Evolutionary conservation across 2,329 filamentous ascomycete genomes (phyloP).

Genomic region (Fusarium sp.): DNA sequence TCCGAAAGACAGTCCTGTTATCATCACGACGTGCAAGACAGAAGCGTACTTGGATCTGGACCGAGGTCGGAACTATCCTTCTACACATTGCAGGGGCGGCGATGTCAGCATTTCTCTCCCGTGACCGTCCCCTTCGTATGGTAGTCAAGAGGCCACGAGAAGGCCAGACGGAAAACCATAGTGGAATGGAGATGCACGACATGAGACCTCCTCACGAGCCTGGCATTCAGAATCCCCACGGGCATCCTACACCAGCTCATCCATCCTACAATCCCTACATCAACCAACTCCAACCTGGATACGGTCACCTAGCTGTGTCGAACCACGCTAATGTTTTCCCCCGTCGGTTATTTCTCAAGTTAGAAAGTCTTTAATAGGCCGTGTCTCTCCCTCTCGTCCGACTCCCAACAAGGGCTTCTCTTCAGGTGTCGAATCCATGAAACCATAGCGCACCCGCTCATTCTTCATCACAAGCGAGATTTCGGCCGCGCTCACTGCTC

Average conservation of each 20-base stretch:
- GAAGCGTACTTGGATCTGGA: not conserved
- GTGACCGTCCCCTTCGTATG: not conserved
- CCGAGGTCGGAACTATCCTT: not conserved
- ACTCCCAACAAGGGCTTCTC: not conserved
- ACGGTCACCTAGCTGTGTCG: not conserved
- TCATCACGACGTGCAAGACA: not conserved
- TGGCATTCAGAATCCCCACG: not conserved
- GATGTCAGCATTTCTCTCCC: not conserved
- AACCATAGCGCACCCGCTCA: not conserved
- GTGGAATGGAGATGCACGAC: not conserved
- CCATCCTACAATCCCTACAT: not conserved
- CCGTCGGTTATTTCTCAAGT: too few species aligned
- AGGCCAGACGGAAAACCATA: not conserved
- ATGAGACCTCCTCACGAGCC: not conserved
- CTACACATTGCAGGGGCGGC: not conserved
- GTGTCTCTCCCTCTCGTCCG: not conserved
- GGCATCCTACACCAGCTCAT: not conserved
- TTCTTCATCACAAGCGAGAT: not conserved
- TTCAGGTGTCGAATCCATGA: not conserved
- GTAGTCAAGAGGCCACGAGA: not conserved
- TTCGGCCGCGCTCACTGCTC: not conserved
- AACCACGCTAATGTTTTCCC: not conserved
- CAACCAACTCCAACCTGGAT: not conserved
- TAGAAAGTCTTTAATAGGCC: not conserved
- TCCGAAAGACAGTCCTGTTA: not conserved